Evolutionary conservation across 2,329 filamentous ascomycete species (phyloP).

Genomic region (Samsoniella hepiali): DNA sequence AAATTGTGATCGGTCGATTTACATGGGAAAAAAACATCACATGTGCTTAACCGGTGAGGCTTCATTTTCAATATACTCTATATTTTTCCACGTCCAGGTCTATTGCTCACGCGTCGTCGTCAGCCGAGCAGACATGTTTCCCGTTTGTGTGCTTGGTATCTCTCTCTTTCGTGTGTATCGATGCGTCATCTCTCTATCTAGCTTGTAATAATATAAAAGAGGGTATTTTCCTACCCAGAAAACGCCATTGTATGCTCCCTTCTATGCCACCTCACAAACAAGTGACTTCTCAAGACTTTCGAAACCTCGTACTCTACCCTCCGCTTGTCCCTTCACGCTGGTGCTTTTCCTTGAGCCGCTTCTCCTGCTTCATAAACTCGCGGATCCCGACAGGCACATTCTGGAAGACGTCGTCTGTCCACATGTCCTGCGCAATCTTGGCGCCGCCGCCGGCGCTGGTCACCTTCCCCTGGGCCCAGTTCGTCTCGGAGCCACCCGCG

Average conservation of each 20-base stretch:
- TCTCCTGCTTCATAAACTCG: conserved; percentile 97
- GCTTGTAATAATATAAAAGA: not conserved
- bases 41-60: no score
- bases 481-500: conserved; percentile 64
- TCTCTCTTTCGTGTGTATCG: not conserved
- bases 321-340: conserved; percentile 50
- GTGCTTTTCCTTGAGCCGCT: conserved; percentile 77
- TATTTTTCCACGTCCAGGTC: no score
- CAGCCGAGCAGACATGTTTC: no score
- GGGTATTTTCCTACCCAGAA: not conserved
- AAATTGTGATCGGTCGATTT: no score
- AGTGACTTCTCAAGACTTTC: no score
- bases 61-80: no score
- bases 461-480: not conserved
- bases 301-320: conserved; percentile 29
- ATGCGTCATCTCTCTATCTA: not conserved
- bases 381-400: conserved; percentile 86
- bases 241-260: conserved; percentile 14
- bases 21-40: no score
- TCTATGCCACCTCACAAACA: not conserved
- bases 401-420: conserved; percentile 68
- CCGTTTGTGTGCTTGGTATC: no score
- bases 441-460: conserved; percentile 24
- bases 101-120: no score
- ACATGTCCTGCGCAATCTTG: conserved; percentile 50